Evolutionary conservation across 1,284 basidiomycete species (phyloP).

Genomic region (Dichomitus squalens): DNA sequence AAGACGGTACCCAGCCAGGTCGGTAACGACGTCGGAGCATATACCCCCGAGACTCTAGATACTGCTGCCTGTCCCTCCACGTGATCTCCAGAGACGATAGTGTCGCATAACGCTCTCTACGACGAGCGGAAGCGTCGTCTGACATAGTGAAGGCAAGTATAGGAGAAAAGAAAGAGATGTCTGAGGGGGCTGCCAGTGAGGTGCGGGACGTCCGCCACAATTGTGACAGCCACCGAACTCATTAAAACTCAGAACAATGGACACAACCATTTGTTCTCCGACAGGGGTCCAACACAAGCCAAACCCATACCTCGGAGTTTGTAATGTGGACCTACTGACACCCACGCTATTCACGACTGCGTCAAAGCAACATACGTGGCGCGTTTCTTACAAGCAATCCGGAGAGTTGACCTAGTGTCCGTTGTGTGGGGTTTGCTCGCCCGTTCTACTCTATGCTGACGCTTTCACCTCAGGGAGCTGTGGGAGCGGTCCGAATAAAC

Average conservation of each 20-base stretch:
- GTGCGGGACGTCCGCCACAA: no score
- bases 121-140: no score
- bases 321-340: not conserved
- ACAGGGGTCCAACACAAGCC: no score
- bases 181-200: no score
- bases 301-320: not conserved
- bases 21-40: constrained; percentile 11
- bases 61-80: not conserved
- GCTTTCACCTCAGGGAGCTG: not conserved
- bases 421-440: no score
- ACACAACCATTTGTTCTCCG: not conserved
- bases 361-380: no score
- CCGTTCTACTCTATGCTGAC: no score
- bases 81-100: not conserved
- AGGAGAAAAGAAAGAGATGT: no score
- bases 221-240: not conserved
- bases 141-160: no score
- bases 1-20: constrained; percentile 13
- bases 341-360: not conserved
- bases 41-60: constrained; percentile 6
- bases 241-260: not conserved
- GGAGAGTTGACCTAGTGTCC: no score
- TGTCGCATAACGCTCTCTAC: not conserved
- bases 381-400: no score
- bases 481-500: constrained; percentile 13